These are phyloP conservation scores for Pythium diclinum DNA, from an alignment of 352 stramenopile genomes.

Conservation along the genomic window DNA sequence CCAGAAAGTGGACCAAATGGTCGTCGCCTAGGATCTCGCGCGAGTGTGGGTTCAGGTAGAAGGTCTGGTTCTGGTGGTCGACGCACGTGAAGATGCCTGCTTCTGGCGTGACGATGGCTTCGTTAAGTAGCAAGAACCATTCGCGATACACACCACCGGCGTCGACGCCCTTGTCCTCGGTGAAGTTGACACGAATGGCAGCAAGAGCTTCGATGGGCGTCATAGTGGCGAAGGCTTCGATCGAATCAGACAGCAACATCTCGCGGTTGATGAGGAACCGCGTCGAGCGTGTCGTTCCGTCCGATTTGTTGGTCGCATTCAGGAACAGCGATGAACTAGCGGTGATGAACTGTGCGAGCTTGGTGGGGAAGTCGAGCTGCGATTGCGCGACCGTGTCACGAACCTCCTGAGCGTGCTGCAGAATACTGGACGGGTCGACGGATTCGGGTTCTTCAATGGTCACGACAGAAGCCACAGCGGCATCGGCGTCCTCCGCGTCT, in stretches of 20 bases:
- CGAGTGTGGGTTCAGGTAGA: slow-evolving; percentile 69
- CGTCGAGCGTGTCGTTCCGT: slow-evolving; percentile 8
- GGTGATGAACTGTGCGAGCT: slow-evolving; percentile 28
- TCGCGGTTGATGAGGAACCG: slow-evolving; percentile 23
- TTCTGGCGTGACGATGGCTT: slow-evolving; percentile 43
- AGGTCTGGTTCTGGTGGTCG: slow-evolving; percentile 48
- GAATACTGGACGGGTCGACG: not conserved
- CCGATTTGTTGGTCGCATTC: slow-evolving; percentile 5
- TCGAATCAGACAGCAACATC: slow-evolving; percentile 61
- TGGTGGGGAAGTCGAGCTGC: slow-evolving; percentile 26
- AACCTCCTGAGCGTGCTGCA: slow-evolving; percentile 2
- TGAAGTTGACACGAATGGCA: slow-evolving; percentile 76
- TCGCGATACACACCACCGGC: slow-evolving; percentile 84
- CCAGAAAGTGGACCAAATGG: slow-evolving; percentile 69
- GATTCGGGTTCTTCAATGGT: not conserved
- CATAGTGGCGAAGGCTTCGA: slow-evolving; percentile 58
- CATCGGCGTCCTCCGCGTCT: not conserved
- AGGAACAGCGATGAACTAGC: slow-evolving; percentile 13
- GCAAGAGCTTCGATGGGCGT: slow-evolving; percentile 52
- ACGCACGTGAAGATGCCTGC: slow-evolving; percentile 56
- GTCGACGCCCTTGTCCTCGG: slow-evolving; percentile 77
- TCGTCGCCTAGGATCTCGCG: slow-evolving; percentile 51
- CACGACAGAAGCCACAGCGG: not conserved
- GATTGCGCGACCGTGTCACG: slow-evolving; percentile 20
- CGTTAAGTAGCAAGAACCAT: slow-evolving; percentile 85